phyloP scores from a whole-genome alignment of 2,329 filamentous ascomycete species.

The Cytospora piceae region DNA sequence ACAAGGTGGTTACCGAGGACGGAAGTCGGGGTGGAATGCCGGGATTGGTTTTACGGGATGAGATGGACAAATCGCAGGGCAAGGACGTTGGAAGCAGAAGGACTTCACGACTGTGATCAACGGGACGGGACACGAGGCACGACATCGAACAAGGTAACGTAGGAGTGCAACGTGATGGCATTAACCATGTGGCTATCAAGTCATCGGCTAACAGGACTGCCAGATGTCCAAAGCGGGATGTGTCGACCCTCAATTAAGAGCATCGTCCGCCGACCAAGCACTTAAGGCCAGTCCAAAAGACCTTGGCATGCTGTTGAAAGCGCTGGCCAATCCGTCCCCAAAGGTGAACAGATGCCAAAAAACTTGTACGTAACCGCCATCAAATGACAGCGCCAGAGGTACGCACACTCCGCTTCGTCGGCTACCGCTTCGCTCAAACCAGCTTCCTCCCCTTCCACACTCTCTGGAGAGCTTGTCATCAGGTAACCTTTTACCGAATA shows the following conservation, averaged over 20 bases:
- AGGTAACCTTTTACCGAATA: slow-evolving; percentile 31
- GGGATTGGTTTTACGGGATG: slow-evolving; percentile 51
- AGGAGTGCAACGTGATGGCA: slow-evolving; percentile 24
- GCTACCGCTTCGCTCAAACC: slow-evolving; percentile 11
- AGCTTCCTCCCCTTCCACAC: slow-evolving; percentile 19
- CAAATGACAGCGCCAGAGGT: not conserved
- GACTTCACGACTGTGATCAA: slow-evolving; percentile 20
- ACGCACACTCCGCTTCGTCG: not conserved
- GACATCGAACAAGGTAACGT: not conserved
- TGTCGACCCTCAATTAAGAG: slow-evolving; percentile 9
- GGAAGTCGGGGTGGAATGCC: slow-evolving; percentile 55
- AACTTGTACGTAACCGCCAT: slow-evolving; percentile 16
- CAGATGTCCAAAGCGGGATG: not conserved
- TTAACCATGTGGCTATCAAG: slow-evolving; percentile 25
- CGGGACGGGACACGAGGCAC: not conserved
- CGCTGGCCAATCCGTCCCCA: not conserved
- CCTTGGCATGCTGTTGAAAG: slow-evolving; percentile 12
- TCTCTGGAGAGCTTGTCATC: slow-evolving; percentile 26
- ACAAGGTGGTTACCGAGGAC: slow-evolving; percentile 54
- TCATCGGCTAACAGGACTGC: slow-evolving; percentile 25
- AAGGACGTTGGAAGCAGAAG: slow-evolving; percentile 22
- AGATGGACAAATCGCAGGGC: slow-evolving; percentile 39
- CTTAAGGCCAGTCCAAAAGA: slow-evolving; percentile 6
- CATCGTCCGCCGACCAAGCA: slow-evolving; percentile 7
- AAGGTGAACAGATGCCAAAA: slow-evolving; percentile 15